These are phyloP conservation scores for Xylaria nigripes DNA, from an alignment of 495 filamentous ascomycete species.

Conservation along the genomic window DNA sequence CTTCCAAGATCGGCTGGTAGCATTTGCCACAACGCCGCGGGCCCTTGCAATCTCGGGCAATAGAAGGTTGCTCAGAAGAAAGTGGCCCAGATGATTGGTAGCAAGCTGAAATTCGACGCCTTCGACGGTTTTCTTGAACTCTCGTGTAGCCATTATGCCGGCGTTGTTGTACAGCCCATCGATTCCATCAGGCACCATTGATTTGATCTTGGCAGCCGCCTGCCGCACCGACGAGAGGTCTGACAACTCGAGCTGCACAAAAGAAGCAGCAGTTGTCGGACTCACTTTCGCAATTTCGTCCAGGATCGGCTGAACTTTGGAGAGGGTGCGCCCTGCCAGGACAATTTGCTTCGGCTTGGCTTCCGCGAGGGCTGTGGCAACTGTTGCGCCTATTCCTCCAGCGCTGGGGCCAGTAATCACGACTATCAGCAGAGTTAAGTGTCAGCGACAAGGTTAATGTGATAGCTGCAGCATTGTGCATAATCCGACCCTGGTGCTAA, in stretches of 20 bases:
- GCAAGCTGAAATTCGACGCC: slow-evolving; percentile 51
- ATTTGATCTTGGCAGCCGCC: not conserved
- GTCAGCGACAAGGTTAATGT: not conserved
- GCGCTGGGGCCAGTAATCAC: not conserved
- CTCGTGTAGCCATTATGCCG: not conserved
- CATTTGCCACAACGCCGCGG: slow-evolving; percentile 31
- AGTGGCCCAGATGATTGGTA: slow-evolving; percentile 51
- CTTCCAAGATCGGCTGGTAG: slow-evolving; percentile 33
- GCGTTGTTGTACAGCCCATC: slow-evolving; percentile 1
- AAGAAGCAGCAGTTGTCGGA: not conserved
- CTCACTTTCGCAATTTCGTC: not conserved
- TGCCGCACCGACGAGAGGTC: not conserved
- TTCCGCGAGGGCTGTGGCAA: not conserved
- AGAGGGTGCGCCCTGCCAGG: not conserved
- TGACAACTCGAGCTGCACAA: not conserved
- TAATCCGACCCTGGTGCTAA: too few species aligned
- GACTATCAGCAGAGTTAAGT: not conserved
- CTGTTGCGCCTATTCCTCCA: not conserved
- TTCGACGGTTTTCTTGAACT: not conserved
- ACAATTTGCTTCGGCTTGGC: not conserved
- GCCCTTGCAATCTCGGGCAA: slow-evolving; percentile 35
- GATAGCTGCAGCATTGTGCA: too few species aligned
- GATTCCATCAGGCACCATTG: not conserved
- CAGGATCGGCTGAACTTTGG: not conserved
- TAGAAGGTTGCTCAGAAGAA: slow-evolving; percentile 48